phyloP scores from a whole-genome alignment of 306 rosid genomes.

The Prunus mume region DNA sequence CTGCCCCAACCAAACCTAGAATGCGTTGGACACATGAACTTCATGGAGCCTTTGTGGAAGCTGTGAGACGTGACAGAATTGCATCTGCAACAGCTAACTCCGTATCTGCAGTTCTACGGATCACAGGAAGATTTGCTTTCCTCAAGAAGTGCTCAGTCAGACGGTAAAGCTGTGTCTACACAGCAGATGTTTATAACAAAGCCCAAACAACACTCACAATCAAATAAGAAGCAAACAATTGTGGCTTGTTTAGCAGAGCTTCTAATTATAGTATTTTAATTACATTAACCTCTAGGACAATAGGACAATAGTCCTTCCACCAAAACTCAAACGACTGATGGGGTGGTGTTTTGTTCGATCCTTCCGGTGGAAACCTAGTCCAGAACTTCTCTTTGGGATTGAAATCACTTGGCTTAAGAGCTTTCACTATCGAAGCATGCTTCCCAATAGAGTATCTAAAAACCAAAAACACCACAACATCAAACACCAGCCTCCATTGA shows the following conservation, averaged over 20 bases:
- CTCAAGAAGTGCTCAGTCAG: constrained; percentile 79
- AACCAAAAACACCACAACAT: neutral
- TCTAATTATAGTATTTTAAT: neutral
- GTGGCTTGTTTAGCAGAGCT: neutral
- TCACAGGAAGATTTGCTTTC: constrained; percentile 59
- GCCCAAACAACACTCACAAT: neutral
- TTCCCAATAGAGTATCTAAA: constrained; percentile 81
- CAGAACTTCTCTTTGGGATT: constrained; percentile 91
- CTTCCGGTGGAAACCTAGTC: constrained; percentile 90
- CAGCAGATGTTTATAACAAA: constrained; percentile 11
- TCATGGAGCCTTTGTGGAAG: too few relatives aligned
- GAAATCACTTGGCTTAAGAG: constrained; percentile 62
- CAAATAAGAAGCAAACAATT: neutral
- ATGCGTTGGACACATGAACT: too few relatives aligned
- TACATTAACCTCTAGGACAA: constrained; percentile 25
- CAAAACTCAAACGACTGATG: constrained; percentile 84
- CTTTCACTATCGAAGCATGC: constrained; percentile 62
- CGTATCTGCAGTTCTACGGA: constrained; percentile 75
- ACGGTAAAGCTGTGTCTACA: constrained; percentile 84
- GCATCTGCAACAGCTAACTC: constrained; percentile 98
- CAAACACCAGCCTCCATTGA: constrained; percentile 7
- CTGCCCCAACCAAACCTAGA: too few relatives aligned
- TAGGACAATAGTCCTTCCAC: constrained; percentile 97
- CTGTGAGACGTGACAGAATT: neutral
- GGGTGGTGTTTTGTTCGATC: constrained; percentile 86